Base-by-base conservation (phyloP, 202 grass and related monocot species). In the Eragrostis tef region DNA sequence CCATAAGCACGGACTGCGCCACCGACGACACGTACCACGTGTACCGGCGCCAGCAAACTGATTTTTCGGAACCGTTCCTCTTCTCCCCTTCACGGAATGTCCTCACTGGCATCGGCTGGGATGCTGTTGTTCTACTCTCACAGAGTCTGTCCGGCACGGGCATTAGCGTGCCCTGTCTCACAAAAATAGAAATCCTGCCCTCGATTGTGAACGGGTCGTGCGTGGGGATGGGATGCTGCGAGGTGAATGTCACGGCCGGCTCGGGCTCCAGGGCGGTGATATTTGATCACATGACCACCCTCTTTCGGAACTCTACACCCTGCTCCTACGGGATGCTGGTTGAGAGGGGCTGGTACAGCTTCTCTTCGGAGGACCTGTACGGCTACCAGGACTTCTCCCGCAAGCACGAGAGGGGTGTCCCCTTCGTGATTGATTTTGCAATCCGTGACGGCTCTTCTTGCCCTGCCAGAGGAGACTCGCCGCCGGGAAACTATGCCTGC, bases 241-340 rank as follows among this genome's bases (percentile, higher is more conserved):
- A 52, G 15, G 50, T 11, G 6, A 7, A 52, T 5, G 4, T 52
- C 50, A 17, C 15, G 0, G 15, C 50, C 50, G 50, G 50, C 14
- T 3, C 0, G 50, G 5, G 14, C 50, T n/a, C n/a, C n/a, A n/a
- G 5, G 4, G 15, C 50, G 3, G 50, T 52, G 0, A 19, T 0
- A 19, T 52, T 52, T 52, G 15, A 0, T 52, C 50, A 6, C 50
- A 52, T 2, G 15, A 1, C 6, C 50, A 52, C 4, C 50, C 6
- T 4, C 15, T 19, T 19, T 0, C 19, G 3, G 15, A 7, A 15
- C 15, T 3, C 0, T 0, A 19, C 4, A 6, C 76, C 62, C 3
- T 67, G 77, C 43, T 42, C 77, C n/a, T 67, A 67, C n/a, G 63
- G 48, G 11, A 79, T 79, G 77, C 4, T 79, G 47, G 77, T 79